Evolutionary conservation across 2,329 filamentous ascomycete genomes (phyloP), one percentile per base, ranked within the genome.

Genomic region (Microdochium nivale): DNA sequence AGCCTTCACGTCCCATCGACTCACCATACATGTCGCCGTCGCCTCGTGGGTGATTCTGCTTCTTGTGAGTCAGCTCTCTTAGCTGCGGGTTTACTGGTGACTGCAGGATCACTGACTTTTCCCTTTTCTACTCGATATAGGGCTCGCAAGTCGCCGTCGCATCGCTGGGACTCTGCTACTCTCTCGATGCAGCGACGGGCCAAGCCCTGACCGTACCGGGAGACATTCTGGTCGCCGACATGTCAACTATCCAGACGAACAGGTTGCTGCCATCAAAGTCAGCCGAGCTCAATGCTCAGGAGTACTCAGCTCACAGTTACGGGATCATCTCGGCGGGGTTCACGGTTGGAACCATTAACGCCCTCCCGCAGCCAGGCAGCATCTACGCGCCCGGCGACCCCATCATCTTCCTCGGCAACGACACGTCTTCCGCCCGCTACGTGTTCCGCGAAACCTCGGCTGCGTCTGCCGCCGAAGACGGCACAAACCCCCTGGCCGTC

Each of bases 221-320:
- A 1, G 59, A 62, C 9, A 66, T 74, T 1, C 60, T 64, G 0
- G 59, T 73, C 3, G 60, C 72, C 1, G 60, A 70, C 49, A 59
- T 76, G 62, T 59, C 58, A 7, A 59, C 52, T 33, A 65, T 70
- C 52, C 65, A 65, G 54, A 67, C 61, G 40, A 59, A 48, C 27
- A 66, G 57, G 44, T 49, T 59, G 5, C 60, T 69, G 16, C 56
- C 56, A 3, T 55, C 56, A 10, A 56, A 51, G 5, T 51, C 49
- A 2, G 52, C 5, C 52, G 53, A 7, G 43, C 49, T 54, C 14
- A 62, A 56, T 19, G 68, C 70, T 25, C 61, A 72, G 23, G 60
- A 71, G 49, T 74, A 70, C 48, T 70, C 68, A 1, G 73, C 73
- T 14, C 72, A 74, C 25, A 73, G 70, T 47, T 74, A 70, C 49